Percentiles rank a stretch among this genome's conserved stretches.
phyloP scores from a whole-genome alignment of 2,329 filamentous ascomycete genomes.

The Rutstroemia sp. region DNA sequence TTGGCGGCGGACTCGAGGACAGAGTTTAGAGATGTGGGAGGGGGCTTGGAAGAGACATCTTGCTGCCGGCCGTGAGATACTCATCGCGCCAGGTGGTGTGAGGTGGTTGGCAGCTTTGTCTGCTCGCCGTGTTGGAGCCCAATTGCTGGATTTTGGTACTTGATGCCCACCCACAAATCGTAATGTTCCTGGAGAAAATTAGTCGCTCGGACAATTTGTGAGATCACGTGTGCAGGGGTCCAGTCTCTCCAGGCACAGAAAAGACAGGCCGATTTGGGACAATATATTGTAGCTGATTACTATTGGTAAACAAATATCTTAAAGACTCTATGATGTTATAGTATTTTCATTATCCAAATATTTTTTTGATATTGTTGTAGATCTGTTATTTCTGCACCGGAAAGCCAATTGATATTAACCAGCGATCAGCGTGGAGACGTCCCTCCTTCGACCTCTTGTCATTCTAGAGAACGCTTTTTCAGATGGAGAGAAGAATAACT shows the following conservation, averaged over 20 bases:
- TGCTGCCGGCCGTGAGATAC: conserved; percentile 38
- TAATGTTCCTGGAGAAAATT: conserved; percentile 6
- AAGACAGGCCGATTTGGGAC: too few relatives aligned
- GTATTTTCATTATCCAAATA: too few relatives aligned
- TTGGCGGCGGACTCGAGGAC: conserved; percentile 37
- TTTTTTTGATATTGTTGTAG: too few relatives aligned
- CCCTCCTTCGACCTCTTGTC: too few relatives aligned
- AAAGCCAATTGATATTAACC: background rate
- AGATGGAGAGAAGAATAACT: too few relatives aligned
- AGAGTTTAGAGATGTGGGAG: conserved; percentile 31
- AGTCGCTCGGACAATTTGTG: conserved; percentile 3
- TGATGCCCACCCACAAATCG: background rate
- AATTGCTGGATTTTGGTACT: conserved; percentile 9
- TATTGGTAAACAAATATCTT: too few relatives aligned
- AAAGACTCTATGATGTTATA: too few relatives aligned
- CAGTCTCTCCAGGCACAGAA: background rate
- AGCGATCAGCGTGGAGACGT: too few relatives aligned
- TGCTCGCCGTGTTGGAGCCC: conserved; percentile 20
- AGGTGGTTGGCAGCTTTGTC: conserved; percentile 11
- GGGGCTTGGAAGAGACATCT: conserved; percentile 44
- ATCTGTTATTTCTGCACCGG: too few relatives aligned
- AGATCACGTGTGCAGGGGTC: conserved; percentile 3
- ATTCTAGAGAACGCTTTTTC: too few relatives aligned
- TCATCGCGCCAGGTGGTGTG: conserved; percentile 33
- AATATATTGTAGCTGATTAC: too few relatives aligned